Evolutionary conservation across 2,329 filamentous ascomycete species (phyloP).

Genomic region (Colletotrichum karsti): DNA sequence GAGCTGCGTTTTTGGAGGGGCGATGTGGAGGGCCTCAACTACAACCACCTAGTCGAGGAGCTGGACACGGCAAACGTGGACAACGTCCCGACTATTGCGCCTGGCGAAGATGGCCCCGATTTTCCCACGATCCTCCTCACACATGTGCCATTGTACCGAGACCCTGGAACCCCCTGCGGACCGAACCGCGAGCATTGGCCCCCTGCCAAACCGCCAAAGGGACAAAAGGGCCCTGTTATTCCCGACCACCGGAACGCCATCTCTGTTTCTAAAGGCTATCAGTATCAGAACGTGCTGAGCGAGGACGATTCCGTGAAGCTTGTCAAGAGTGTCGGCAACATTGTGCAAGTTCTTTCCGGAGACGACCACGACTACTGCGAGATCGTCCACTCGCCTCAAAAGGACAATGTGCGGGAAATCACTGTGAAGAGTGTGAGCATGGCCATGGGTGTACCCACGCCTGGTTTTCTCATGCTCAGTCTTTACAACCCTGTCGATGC

Average conservation of each 20-base stretch:
- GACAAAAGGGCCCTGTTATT: slow-evolving; percentile 59
- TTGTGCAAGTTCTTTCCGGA: slow-evolving; percentile 89
- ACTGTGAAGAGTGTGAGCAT: slow-evolving; percentile 96
- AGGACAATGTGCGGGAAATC: slow-evolving; percentile 77
- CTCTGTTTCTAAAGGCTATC: slow-evolving; percentile 80
- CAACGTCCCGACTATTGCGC: slow-evolving; percentile 48
- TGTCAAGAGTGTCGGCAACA: slow-evolving; percentile 80
- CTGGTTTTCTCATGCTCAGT: slow-evolving; percentile 88
- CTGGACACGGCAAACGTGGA: slow-evolving; percentile 47
- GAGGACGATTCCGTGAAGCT: slow-evolving; percentile 79
- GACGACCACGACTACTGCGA: slow-evolving; percentile 99
- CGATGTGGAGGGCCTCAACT: slow-evolving; percentile 61
- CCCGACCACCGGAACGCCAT: slow-evolving; percentile 82
- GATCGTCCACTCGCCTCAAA: slow-evolving; percentile 77
- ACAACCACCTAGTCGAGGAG: slow-evolving; percentile 68
- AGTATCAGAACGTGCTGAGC: slow-evolving; percentile 95
- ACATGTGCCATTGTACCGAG: slow-evolving; percentile 89
- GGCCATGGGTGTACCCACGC: slow-evolving; percentile 92
- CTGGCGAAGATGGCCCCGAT: slow-evolving; percentile 59
- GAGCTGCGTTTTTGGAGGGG: slow-evolving; percentile 74
- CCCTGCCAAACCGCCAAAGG: slow-evolving; percentile 69
- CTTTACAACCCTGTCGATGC: slow-evolving; percentile 89
- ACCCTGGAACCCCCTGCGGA: slow-evolving; percentile 86
- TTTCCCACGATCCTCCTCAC: slow-evolving; percentile 90
- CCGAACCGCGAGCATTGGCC: slow-evolving; percentile 86